Evolutionary conservation across 345 rosid species (phyloP), one percentile per base, ranked within the genome.

Genomic region (Lumnitzera littorea): DNA sequence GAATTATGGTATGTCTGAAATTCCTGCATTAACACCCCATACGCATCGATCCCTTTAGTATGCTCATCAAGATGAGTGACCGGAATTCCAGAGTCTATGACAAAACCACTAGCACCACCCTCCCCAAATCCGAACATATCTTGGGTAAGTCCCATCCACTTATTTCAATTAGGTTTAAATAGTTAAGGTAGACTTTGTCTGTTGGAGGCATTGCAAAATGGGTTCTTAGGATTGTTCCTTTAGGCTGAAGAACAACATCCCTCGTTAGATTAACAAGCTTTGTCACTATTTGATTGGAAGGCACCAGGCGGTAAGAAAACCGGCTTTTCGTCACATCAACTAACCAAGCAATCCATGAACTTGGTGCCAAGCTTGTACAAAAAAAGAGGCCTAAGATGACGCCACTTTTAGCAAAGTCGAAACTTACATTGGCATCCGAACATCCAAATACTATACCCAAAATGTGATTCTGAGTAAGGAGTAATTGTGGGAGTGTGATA

Each of bases 391-490:
- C 75, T 0, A 67, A 67, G 51, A 67, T 31, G 12, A n/a, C 20
- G 2, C 41, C 50, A 3, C 13, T 23, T 0, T 51, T 6, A 1
- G 15, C 2, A 3, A 60, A 67, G 4, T 12, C 4, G 51, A 64
- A 13, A 9, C 56, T 17, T 14, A 11, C 14, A 52, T 48, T 67
- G 3, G 67, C 66, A 0, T 58, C 15, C 0, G 68, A 70, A 64
- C 73, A 73, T 5, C 75, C 73, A 4, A 70, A 73, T 17, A 70
- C 20, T 20, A 72, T 13, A n/a, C 51, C 31, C 0, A 55, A 48
- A 24, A 66, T 36, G 13, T 24, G 13, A n/a, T 1, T 3, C 0
- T 13, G 13, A 1, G 2, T 11, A 12, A 3, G 12, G 10, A 0
- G 10, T 17, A 23, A 25, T 3, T n/a, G 12, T 0, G 43, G 12